phyloP scores from a whole-genome alignment of 208 protist genomes.

The Leishmania turanica region DNA sequence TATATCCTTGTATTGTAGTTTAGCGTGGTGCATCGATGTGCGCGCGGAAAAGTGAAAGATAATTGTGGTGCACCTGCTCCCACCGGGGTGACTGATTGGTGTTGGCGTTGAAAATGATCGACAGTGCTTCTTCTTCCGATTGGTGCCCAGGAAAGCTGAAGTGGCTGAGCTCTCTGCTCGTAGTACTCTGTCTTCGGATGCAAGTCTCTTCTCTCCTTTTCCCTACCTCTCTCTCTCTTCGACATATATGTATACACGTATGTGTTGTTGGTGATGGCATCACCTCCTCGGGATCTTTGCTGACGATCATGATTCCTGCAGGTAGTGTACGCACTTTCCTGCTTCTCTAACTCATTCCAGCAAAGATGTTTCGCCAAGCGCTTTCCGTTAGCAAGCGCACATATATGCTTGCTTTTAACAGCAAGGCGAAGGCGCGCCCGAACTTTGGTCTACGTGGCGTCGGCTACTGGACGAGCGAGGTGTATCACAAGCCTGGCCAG shows the following conservation, averaged over 20 bases:
- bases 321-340: not conserved
- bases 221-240: not conserved
- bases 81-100: too few relatives aligned
- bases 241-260: not conserved
- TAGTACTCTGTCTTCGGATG: not conserved
- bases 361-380: conserved; percentile 68
- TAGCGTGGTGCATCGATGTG: not conserved
- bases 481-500: conserved; percentile 79
- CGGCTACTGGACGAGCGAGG: conserved; percentile 81
- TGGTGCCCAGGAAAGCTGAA: not conserved
- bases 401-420: conserved; percentile 87
- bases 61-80: too few relatives aligned
- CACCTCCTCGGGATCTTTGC: not conserved
- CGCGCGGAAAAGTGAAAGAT: too few relatives aligned
- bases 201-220: not conserved
- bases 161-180: not conserved
- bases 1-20: not conserved
- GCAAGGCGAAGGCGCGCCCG: conserved; percentile 85
- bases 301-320: not conserved
- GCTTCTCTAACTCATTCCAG: not conserved
- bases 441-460: conserved; percentile 89
- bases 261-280: not conserved
- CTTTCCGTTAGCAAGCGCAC: conserved; percentile 70
- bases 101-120: not conserved
- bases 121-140: not conserved